Base-by-base conservation (phyloP, 768 basidiomycete species). In the Mycena galericulata region DNA sequence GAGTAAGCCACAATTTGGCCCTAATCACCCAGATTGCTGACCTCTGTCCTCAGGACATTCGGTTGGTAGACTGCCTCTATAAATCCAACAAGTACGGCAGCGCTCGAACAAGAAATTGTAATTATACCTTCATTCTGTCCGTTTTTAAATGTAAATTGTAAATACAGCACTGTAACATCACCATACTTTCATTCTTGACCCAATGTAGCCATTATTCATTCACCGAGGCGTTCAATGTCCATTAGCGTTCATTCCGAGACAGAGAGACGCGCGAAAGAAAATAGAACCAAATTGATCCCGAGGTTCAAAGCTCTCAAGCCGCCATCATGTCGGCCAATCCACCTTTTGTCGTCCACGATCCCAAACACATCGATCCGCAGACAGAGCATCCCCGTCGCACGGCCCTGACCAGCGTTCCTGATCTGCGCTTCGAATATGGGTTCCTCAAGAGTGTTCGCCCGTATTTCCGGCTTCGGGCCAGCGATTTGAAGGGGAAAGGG, bases 341-440 rank as follows among this genome's bases (percentile, higher is more conserved):
- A 8, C 66, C 73, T 3, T 71, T 76, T 15, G 63, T 73, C 63
- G 67, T 72, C 27, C 77, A 78, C 67, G 72, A 75, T 63, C 73
- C 70, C 29, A 73, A 72, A 55, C 75, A 77, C 60, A 63, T 67
- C 14, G 64, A 68, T 11, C 69, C 69, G 12, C 59, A 69, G 17
- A 29, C 69, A 20, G 55, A 61, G 18, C 75, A 75, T 22, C 69
- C 71, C 1, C 73, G 76, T 32, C 79, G 78, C n/a, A 77, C 75
- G 17, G 84, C 80, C 56, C 76, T 89, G n/a, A 87, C 88, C 27
- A 75, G 79, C 46, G 89, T 93, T 58, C 92, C 92, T 29, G 92
- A 94, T 75, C 80, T 93, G 40, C 91, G 92, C 29, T 93, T 92
- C 80, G 92, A 94, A 74, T 85, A 88, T 64, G 89, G 87, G 56